phyloP scores from a whole-genome alignment of 768 basidiomycete species.

The Suillus fuscotomentosus region DNA sequence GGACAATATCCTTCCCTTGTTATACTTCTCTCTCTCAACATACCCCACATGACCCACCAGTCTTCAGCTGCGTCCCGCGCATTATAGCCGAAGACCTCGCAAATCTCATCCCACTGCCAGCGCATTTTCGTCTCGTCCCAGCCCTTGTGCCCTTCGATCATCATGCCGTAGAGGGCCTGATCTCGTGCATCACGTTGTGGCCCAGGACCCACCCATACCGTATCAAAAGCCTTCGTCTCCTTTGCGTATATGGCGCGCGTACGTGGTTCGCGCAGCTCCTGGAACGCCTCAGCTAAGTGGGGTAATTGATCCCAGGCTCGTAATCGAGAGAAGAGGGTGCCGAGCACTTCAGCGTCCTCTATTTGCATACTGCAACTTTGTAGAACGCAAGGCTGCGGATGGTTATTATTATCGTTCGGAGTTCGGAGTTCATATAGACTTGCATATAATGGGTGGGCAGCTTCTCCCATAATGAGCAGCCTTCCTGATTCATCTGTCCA shows the following conservation, averaged over 20 bases:
- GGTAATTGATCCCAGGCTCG: slow-evolving; percentile 46
- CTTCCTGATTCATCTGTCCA: slow-evolving; percentile 51
- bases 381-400: slow-evolving; percentile 47
- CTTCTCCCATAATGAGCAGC: slow-evolving; percentile 56
- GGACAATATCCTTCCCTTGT: neutral
- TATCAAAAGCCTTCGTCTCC: slow-evolving; percentile 42
- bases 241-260: slow-evolving; percentile 40
- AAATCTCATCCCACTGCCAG: slow-evolving; percentile 55
- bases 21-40: slow-evolving; percentile 40
- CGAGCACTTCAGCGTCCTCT: slow-evolving; percentile 34
- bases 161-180: slow-evolving; percentile 26
- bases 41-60: slow-evolving; percentile 66
- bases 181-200: slow-evolving; percentile 48
- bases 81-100: slow-evolving; percentile 53
- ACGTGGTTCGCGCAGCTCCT: slow-evolving; percentile 57
- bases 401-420: neutral
- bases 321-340: slow-evolving; percentile 41
- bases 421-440: slow-evolving; percentile 8
- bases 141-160: slow-evolving; percentile 26
- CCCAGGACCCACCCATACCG: slow-evolving; percentile 44
- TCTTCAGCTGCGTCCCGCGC: slow-evolving; percentile 59
- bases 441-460: slow-evolving; percentile 59
- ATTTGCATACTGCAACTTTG: slow-evolving; percentile 33
- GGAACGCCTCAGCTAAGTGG: slow-evolving; percentile 53
- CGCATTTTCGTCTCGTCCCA: slow-evolving; percentile 52